These are phyloP conservation scores for Geum urbanum DNA, from an alignment of 306 rosid species.

Conservation along the genomic window DNA sequence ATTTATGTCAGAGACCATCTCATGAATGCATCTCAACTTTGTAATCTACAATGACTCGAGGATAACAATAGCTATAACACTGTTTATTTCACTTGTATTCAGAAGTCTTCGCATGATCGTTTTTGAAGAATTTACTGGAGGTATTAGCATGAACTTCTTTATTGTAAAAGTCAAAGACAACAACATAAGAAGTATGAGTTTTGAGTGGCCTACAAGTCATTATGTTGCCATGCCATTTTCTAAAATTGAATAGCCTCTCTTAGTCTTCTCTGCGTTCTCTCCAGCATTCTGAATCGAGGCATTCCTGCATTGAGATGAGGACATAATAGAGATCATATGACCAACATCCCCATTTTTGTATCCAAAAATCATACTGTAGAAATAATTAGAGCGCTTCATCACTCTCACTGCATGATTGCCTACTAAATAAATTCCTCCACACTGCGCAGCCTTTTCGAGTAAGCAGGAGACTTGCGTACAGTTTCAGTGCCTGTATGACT, in stretches of 20 bases:
- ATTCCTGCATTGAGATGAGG: slow-evolving; percentile 42
- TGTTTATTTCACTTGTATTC: no score
- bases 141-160: no score
- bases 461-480: slow-evolving; percentile 55
- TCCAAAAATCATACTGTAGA: not conserved
- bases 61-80: no score
- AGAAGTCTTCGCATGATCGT: no score
- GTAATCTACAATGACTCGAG: no score
- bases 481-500: slow-evolving; percentile 49
- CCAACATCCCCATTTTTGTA: not conserved
- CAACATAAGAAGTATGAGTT: no score
- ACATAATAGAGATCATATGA: not conserved
- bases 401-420: slow-evolving; percentile 43
- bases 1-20: no score
- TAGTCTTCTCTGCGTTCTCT: slow-evolving; percentile 56
- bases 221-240: slow-evolving; percentile 43
- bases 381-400: not conserved
- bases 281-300: slow-evolving; percentile 32
- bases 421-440: slow-evolving; percentile 60
- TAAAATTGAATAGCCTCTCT: slow-evolving; percentile 65
- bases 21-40: no score
- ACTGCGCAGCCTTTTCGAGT: slow-evolving; percentile 52
- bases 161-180: no score
- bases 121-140: no score
- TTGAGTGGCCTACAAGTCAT: no score